A percentile compares a stretch with the other conserved stretches of the same genome.
Evolutionary conservation across 2,329 filamentous ascomycete genomes (phyloP).

Genomic region (Arthrobotrys sinensis): DNA sequence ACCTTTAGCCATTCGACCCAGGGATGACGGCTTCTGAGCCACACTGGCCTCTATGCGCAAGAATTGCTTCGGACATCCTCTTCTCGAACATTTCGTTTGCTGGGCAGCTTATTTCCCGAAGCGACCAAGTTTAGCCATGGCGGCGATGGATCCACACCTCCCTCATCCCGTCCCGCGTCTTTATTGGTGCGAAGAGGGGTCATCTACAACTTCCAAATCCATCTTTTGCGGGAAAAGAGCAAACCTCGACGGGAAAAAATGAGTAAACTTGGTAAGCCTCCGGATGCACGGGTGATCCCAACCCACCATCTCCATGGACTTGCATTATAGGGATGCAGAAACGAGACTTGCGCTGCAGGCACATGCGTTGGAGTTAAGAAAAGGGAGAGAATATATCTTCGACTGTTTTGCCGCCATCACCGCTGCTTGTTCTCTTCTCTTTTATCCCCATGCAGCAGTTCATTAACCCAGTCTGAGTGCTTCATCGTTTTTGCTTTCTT

Average conservation of each 20-base stretch:
- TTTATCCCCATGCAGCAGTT: slow-evolving; percentile 50
- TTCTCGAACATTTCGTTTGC: slow-evolving; percentile 46
- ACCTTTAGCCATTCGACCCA: slow-evolving; percentile 5
- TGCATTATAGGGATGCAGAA: slow-evolving; percentile 60
- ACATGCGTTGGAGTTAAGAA: slow-evolving; percentile 19
- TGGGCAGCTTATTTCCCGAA: slow-evolving; percentile 59
- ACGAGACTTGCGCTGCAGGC: slow-evolving; percentile 48
- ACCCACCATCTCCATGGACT: slow-evolving; percentile 44
- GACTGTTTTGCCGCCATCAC: slow-evolving; percentile 43
- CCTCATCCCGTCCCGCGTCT: slow-evolving; percentile 40
- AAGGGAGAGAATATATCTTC: slow-evolving; percentile 57
- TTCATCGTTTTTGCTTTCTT: slow-evolving; percentile 45
- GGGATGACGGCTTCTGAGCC: slow-evolving; percentile 22
- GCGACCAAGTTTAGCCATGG: slow-evolving; percentile 59
- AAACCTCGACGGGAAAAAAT: slow-evolving; percentile 37
- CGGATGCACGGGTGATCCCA: slow-evolving; percentile 45
- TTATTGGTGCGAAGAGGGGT: slow-evolving; percentile 43
- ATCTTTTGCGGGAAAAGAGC: slow-evolving; percentile 34
- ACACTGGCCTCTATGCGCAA: slow-evolving; percentile 26
- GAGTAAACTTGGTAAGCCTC: slow-evolving; percentile 23
- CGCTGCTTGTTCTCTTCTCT: slow-evolving; percentile 21
- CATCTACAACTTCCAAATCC: slow-evolving; percentile 31
- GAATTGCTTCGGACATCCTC: slow-evolving; percentile 8
- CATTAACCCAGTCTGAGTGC: slow-evolving; percentile 41
- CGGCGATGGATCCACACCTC: slow-evolving; percentile 49